Conservation (phyloP, 176 grass and related monocot species). For the Triticum dicoccoides region DNA sequence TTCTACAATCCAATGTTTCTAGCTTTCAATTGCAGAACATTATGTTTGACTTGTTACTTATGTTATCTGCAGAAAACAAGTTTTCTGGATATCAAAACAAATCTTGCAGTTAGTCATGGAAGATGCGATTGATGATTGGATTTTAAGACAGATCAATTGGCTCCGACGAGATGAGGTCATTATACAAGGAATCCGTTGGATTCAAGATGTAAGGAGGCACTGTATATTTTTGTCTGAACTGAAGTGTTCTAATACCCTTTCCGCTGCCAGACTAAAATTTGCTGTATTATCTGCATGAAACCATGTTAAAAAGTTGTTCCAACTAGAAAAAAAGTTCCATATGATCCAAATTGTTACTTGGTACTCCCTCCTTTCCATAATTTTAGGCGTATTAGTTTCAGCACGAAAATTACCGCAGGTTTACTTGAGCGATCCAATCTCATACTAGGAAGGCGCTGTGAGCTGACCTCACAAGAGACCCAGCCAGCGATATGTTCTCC, state of each 20-base stretch:
- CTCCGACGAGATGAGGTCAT: slow-evolving; percentile 78
- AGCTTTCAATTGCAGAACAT: slow-evolving; percentile 23
- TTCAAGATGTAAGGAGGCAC: slow-evolving; percentile 81
- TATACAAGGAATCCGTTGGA: slow-evolving; percentile 74
- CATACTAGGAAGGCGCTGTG: no score
- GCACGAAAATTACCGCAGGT: no score
- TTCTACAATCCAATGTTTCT: background rate
- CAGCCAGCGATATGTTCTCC: no score
- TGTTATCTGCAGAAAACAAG: slow-evolving; percentile 72
- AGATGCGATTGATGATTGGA: slow-evolving; percentile 99
- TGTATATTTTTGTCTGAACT: background rate
- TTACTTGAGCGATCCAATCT: no score
- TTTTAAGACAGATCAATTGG: slow-evolving; percentile 88
- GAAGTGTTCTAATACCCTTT: background rate
- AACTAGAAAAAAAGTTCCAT: slow-evolving; percentile 16
- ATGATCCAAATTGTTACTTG: slow-evolving; percentile 20
- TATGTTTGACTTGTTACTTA: slow-evolving; percentile 2
- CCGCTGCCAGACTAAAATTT: slow-evolving; percentile 5
- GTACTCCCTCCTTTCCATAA: no score
- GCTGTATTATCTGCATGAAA: slow-evolving; percentile 4
- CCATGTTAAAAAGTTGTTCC: slow-evolving; percentile 4
- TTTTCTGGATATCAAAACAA: slow-evolving; percentile 98
- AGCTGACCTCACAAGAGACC: no score
- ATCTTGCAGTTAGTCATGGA: slow-evolving; percentile 96
- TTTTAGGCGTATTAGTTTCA: no score